Evolutionary conservation across 495 filamentous ascomycete genomes (phyloP), one percentile per base, ranked within the genome.

Genomic region (Evernia prunastri): DNA sequence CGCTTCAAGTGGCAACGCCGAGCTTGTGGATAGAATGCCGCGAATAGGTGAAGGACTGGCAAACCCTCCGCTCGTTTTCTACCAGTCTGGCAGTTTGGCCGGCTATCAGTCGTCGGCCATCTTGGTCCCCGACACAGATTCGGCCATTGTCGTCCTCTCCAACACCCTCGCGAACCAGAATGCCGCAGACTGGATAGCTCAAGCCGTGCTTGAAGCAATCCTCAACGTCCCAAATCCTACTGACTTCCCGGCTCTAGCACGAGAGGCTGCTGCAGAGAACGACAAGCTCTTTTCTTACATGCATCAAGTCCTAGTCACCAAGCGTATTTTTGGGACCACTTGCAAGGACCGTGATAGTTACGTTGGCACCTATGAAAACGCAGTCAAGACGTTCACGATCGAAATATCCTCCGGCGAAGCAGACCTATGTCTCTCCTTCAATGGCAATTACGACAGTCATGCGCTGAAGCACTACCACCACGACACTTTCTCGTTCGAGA

Each of bases 141-240:
- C 65, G 2, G 65, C 65, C 1, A 58, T 67, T 29, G 39, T 67
- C 13, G 65, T 64, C 8, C 35, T 67, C 23, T 31, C 39, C 13
- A 68, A 68, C 17, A 54, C 64, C 13, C 40, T 60, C 40, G 49
- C 59, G 12, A 61, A 58, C 23, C 39, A 62, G 25, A 51, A 66
- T 33, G 27, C 59, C 0, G 51, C 64, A 40, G 64, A 63, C 27
- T 66, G 64, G 64, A 31, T 66, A 2, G 64, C 47, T 37, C 64
- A 66, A 53, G 45, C 56, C 11, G 36, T 66, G 20, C 51, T 62
- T n/a, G 64, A 66, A 35, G 56, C 64, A 18, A 17, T 66, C 17
- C 35, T 66, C 0, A 53, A 63, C 59, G 42, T 31, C 31, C 64
- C 64, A 13, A 17, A 42, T 9, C 33, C 25, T 4, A 57, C 57